phyloP scores from a whole-genome alignment of 169 alveolate species.

The Plasmodium billcollinsi region DNA sequence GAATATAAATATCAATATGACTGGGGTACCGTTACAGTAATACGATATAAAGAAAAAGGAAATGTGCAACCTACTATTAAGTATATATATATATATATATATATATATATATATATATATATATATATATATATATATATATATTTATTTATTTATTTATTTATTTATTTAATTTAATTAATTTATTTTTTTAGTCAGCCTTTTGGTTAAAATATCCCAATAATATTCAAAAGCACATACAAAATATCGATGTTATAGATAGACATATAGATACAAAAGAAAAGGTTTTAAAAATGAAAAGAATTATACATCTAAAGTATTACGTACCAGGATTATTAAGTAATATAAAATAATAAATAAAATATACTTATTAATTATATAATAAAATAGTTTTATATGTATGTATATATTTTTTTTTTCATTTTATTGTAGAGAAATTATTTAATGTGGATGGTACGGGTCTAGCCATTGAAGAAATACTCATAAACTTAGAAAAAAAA shows the following conservation, averaged over 20 bases:
- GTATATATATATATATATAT: not conserved
- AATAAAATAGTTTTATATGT: not conserved
- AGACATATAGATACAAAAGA: constrained; percentile 37
- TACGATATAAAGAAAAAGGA: not conserved
- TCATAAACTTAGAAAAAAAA: constrained; percentile 15
- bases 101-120: not conserved
- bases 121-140: not conserved
- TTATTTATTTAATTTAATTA: too few relatives aligned
- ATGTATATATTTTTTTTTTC: not conserved
- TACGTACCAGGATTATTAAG: constrained; percentile 43
- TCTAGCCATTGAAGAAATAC: constrained; percentile 42
- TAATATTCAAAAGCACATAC: constrained; percentile 28
- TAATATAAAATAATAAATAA: constrained; percentile 1
- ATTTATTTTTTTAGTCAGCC: constrained; percentile 19
- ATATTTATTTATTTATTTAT: constrained; percentile 3
- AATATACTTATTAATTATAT: not conserved
- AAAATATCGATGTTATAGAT: constrained; percentile 38
- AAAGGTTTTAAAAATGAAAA: constrained; percentile 13
- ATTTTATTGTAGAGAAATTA: constrained; percentile 2
- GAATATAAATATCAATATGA: constrained; percentile 44
- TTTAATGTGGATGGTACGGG: constrained; percentile 48
- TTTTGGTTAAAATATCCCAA: constrained; percentile 48
- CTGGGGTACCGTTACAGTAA: constrained; percentile 71
- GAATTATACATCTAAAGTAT: constrained; percentile 40
- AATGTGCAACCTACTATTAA: not conserved